Base-by-base conservation (phyloP, 129 eudicot species). In the Lonicera japonica region DNA sequence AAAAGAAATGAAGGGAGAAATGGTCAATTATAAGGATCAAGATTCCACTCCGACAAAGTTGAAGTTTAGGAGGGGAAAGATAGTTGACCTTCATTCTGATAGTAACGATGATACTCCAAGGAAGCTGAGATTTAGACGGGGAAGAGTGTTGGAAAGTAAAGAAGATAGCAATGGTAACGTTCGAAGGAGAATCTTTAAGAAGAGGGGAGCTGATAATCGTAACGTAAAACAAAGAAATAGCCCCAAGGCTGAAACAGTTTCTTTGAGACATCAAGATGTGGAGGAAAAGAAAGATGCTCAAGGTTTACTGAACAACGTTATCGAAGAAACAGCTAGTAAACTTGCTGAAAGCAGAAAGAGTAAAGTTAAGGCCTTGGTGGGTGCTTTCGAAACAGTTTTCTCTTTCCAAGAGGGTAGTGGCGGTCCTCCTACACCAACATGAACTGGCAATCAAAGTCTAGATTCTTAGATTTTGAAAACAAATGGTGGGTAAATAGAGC, bases 361-460 rank as follows among this genome's bases (percentile, higher is more conserved):
- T 21, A 88, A 87, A 75, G 96, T 92, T 8, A 87, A 78, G 78
- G 96, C 96, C 14, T 80, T 92, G 86, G 99, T 92, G 77, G 99
- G 99, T 46, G 99, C 99, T 75, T 92, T 92, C 43, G 99, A 92
- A 73, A 70, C 95, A 4, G 96, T 92, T 34, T 84, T 92, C 25
- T 85, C 91, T 63, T 89, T 66, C 50, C 91, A 85, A 73, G 94
- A 81, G 23, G 69, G 72, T 55, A n/a, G n/a, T n/a, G n/a, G n/a
- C n/a, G 58, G 61, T 63, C 70, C 80, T 16, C 19, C 76, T 38
- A 12, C 81, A 19, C 70, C 72, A 50, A 61, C 68, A 38, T 70
- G 40, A 15, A n/a, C 25, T 60, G 46, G 79, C n/a, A n/a, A 81
- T 63, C n/a, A 5, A 24, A 25, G 38, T 13, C 8, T 16, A n/a